These are phyloP conservation scores for Vigna mungo DNA, from an alignment of 306 rosid genomes.

Conservation along the genomic window DNA sequence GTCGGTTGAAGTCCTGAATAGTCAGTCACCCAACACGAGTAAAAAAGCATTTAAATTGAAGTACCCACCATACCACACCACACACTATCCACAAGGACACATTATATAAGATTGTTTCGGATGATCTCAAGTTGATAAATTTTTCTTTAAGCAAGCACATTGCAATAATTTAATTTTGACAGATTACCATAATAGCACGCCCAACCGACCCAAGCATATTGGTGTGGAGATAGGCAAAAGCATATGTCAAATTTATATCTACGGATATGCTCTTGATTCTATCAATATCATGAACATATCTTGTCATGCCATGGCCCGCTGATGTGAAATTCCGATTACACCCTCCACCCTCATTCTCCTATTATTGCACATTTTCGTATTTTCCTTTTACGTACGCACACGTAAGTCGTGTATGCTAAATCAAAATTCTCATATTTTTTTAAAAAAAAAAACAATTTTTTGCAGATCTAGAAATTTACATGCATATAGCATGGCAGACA, in stretches of 20 bases:
- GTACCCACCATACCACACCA: conserved; percentile 23
- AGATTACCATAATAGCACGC: conserved; percentile 26
- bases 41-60: conserved; percentile 1
- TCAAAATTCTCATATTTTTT: not conserved
- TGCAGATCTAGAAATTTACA: not conserved
- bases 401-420: not conserved
- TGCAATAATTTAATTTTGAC: conserved; percentile 25
- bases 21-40: not conserved
- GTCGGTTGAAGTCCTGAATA: no score
- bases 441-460: not conserved
- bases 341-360: conserved; percentile 17
- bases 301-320: conserved; percentile 29
- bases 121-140: conserved; percentile 17
- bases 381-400: not conserved
- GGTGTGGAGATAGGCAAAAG: conserved; percentile 12
- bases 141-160: conserved; percentile 34
- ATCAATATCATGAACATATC: conserved; percentile 28
- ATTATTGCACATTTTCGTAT: conserved; percentile 16
- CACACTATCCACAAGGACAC: not conserved
- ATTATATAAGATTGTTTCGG: conserved; percentile 35
- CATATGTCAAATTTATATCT: conserved; percentile 28
- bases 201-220: conserved; percentile 19
- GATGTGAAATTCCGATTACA: conserved; percentile 7
- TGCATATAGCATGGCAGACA: not conserved
- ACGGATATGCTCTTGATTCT: conserved; percentile 37